phyloP scores from a whole-genome alignment of 2,329 filamentous ascomycete genomes.

The Aspergillus sp. region DNA sequence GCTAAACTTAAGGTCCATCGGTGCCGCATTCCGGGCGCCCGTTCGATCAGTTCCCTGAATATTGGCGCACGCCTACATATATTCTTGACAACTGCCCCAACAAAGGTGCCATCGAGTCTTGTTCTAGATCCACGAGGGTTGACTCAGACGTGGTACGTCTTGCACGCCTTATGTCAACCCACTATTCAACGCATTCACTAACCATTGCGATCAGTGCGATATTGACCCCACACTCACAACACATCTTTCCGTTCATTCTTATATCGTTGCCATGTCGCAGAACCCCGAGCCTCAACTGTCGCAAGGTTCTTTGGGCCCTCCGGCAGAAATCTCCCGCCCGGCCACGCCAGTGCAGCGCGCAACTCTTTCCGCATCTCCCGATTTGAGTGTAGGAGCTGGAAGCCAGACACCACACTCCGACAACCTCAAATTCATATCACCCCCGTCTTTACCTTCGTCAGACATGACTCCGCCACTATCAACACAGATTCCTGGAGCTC shows the following conservation, averaged over 20 bases:
- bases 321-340: conserved; percentile 39
- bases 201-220: conserved; percentile 20
- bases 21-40: neutral
- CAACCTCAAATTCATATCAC: conserved; percentile 38
- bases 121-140: neutral
- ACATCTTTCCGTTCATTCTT: conserved; percentile 7
- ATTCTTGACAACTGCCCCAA: neutral
- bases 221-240: conserved; percentile 19
- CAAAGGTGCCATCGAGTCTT: neutral
- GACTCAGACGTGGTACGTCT: conserved; percentile 28
- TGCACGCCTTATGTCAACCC: conserved; percentile 13
- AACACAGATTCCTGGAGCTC: conserved; percentile 53
- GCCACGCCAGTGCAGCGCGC: conserved; percentile 33
- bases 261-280: conserved; percentile 32
- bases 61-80: neutral
- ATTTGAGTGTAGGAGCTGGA: conserved; percentile 30
- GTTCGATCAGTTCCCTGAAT: neutral
- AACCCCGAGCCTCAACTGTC: conserved; percentile 26
- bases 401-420: conserved; percentile 35
- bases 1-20: neutral
- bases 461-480: conserved; percentile 64
- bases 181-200: conserved; percentile 14
- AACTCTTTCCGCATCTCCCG: conserved; percentile 38
- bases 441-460: conserved; percentile 48
- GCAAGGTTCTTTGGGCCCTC: conserved; percentile 37